Percentiles rank a stretch among this genome's conserved stretches.
These are phyloP conservation scores for Tolypocladium guangdongense DNA, from an alignment of 2,329 filamentous ascomycete species.

Conservation along the genomic window DNA sequence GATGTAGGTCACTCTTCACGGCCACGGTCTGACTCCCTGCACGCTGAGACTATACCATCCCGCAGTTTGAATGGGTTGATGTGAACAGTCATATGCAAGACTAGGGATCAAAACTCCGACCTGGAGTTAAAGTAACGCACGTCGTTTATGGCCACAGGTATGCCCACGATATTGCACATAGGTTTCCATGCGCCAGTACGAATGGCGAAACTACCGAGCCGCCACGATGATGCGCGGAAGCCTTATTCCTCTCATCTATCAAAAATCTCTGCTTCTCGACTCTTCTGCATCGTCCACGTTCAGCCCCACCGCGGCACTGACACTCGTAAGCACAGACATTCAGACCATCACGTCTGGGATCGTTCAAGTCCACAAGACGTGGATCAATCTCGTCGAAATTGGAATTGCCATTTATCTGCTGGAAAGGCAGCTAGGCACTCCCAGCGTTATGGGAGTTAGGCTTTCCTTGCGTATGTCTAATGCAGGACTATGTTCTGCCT, in stretches of 20 bases:
- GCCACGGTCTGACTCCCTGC: no score
- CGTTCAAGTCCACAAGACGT: slow-evolving; percentile 10
- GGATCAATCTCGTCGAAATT: slow-evolving; percentile 14
- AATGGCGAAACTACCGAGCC: slow-evolving; percentile 11
- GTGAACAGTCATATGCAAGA: no score
- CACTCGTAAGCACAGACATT: slow-evolving; percentile 16
- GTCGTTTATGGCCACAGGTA: no score
- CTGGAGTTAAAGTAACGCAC: no score
- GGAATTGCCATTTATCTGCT: slow-evolving; percentile 16
- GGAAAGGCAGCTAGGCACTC: slow-evolving; percentile 25
- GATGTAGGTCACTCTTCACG: no score
- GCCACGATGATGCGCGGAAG: slow-evolving; percentile 16
- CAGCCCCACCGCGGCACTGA: slow-evolving; percentile 12
- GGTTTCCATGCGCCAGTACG: slow-evolving; percentile 13
- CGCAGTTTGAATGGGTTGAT: no score
- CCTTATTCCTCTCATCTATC: slow-evolving; percentile 14
- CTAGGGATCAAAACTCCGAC: no score
- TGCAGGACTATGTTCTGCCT: not conserved
- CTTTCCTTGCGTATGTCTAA: slow-evolving; percentile 26
- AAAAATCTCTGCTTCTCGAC: slow-evolving; percentile 12
- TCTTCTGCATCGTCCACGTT: slow-evolving; percentile 1
- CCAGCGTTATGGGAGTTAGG: slow-evolving; percentile 29
- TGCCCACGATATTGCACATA: not conserved
- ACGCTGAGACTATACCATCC: no score
- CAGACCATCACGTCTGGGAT: slow-evolving; percentile 13